Conservation (phyloP, 352 stramenopile genomes). For the Phytophthora constricta region DNA sequence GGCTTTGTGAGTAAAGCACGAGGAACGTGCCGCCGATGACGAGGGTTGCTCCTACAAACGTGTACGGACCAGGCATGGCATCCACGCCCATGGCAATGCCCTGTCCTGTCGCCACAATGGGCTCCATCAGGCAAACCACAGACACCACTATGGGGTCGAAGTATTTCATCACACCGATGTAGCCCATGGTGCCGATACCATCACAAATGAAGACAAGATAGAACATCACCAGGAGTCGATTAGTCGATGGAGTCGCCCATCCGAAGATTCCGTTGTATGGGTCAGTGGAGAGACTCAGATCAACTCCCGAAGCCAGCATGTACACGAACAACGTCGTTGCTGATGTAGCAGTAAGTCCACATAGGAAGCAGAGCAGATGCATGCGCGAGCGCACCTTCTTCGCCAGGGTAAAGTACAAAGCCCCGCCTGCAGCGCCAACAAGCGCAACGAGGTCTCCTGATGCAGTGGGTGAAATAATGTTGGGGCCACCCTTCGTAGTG, state of each 20-base stretch:
- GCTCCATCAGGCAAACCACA: slow-evolving; percentile 89
- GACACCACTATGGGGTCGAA: slow-evolving; percentile 92
- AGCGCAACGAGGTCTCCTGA: slow-evolving; percentile 78
- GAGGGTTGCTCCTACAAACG: slow-evolving; percentile 74
- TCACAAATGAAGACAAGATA: slow-evolving; percentile 91
- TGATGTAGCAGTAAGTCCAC: slow-evolving; percentile 60
- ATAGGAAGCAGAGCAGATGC: slow-evolving; percentile 77
- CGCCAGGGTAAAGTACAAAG: slow-evolving; percentile 78
- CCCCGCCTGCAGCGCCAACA: slow-evolving; percentile 66
- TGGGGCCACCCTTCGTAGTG: slow-evolving; percentile 37
- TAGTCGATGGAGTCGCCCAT: slow-evolving; percentile 65
- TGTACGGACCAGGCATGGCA: slow-evolving; percentile 68
- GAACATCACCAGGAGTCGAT: slow-evolving; percentile 73
- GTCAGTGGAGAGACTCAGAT: slow-evolving; percentile 67
- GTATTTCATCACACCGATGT: slow-evolving; percentile 94
- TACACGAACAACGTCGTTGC: slow-evolving; percentile 63
- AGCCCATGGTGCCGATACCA: slow-evolving; percentile 88
- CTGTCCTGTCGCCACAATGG: slow-evolving; percentile 82
- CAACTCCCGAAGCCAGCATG: slow-evolving; percentile 62
- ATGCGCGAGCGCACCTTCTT: slow-evolving; percentile 81
- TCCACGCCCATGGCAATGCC: slow-evolving; percentile 80
- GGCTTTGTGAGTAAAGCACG: slow-evolving; percentile 77
- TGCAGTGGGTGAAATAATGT: slow-evolving; percentile 55
- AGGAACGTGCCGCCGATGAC: slow-evolving; percentile 83
- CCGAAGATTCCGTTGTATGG: slow-evolving; percentile 81